Evolutionary conservation across 2,329 filamentous ascomycete genomes (phyloP), one percentile per base, ranked within the genome.

Genomic region (Cercospora sp.): DNA sequence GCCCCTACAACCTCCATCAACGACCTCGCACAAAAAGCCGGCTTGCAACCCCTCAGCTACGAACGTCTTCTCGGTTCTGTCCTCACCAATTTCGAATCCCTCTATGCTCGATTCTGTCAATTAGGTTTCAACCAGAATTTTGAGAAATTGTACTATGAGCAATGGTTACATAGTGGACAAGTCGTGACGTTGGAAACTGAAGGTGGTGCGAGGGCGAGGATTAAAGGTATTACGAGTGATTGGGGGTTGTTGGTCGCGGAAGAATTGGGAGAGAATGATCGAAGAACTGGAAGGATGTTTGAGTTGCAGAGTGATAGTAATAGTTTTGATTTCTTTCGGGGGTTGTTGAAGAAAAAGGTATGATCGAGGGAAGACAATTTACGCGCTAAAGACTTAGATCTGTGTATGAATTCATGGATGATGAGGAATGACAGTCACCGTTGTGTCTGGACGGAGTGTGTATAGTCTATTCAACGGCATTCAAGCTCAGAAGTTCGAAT

Each of bases 251-350:
- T 99, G 72, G 85, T 90, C 71, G 95, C 90, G 0, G 92, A 97
- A 79, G 94, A 98, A 83, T 80, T 96, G 63, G 90, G 89, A 2
- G 87, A 84, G 78, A 86, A 90, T 67, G 92, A 93, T 70, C 84
- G 89, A 63, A 83, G 85, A 2, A 97, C 92, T 0, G 94, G 94
- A 0, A 91, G 87, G 80, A 83, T 90, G 61, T 94, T 91, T 87
- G 88, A 90, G 74, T 81, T 99, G 80, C 94, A 97, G 83, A 97
- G 93, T 79, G 95, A 99, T 79, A 93, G 94, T 78, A 99, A 99
- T 77, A 97, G 94, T 79, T 99, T 99, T 82, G 95, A 99, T 81
- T 99, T 97, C 79, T 97, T 97, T 82, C 92, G 88, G 77, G 95
- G 95, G 0, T 77, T 99, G 75, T 83, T 99, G 21, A 92, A 88